Evolutionary conservation across 805 yeast genomes (phyloP).

Genomic region (Tetrapisispora iriomotensis): DNA sequence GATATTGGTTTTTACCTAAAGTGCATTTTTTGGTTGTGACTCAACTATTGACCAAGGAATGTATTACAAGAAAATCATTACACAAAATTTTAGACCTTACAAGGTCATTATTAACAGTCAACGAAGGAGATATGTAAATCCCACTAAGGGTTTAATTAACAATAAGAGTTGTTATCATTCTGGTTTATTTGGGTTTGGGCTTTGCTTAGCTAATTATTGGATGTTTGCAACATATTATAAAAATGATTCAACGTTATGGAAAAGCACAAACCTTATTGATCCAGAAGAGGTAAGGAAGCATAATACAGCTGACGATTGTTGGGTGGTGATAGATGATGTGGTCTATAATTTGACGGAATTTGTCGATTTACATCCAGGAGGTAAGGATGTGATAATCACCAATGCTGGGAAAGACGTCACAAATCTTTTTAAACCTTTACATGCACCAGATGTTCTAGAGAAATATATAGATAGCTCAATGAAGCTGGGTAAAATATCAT

Average conservation of each 20-base stretch:
- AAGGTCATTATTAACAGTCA: no score
- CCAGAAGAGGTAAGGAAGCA: constrained; percentile 57
- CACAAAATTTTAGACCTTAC: no score
- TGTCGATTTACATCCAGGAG: constrained; percentile 73
- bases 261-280: constrained; percentile 9
- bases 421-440: constrained; percentile 77
- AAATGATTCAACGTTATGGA: not conserved
- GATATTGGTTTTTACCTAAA: no score
- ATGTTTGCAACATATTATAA: no score
- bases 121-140: no score
- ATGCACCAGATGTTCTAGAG: constrained; percentile 77
- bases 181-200: not conserved
- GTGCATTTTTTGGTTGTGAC: no score
- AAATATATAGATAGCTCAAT: constrained; percentile 49
- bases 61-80: no score
- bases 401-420: constrained; percentile 83
- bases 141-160: no score
- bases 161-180: not conserved
- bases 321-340: constrained; percentile 75
- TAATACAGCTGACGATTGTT: constrained; percentile 61
- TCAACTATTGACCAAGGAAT: no score
- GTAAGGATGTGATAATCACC: constrained; percentile 60
- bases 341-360: constrained; percentile 73
- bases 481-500: constrained; percentile 48
- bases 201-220: not conserved